These are phyloP conservation scores for Carex littledalei DNA, from an alignment of 176 grass and related monocot genomes.

Conservation along the genomic window DNA sequence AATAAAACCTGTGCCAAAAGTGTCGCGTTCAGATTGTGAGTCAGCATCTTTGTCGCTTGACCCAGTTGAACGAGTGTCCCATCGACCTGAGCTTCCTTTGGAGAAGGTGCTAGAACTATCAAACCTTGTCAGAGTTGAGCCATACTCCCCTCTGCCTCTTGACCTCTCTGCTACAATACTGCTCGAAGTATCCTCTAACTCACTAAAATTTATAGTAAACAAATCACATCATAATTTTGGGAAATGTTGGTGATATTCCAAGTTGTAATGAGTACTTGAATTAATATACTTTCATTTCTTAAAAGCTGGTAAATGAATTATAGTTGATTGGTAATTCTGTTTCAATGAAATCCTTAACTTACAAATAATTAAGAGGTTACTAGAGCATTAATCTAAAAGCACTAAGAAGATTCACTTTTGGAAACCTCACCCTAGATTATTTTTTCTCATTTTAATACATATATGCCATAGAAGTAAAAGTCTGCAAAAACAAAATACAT, in stretches of 20 bases:
- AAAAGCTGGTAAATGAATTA: neutral
- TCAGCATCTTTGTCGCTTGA: slow-evolving; percentile 66
- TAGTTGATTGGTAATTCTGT: neutral
- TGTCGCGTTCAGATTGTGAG: slow-evolving; percentile 41
- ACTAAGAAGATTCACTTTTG: neutral
- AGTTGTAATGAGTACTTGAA: neutral
- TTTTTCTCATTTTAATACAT: neutral
- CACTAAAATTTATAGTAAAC: slow-evolving; percentile 33
- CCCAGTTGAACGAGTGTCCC: slow-evolving; percentile 69
- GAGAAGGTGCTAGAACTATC: slow-evolving; percentile 42
- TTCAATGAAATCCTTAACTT: neutral
- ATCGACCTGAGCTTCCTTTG: slow-evolving; percentile 45
- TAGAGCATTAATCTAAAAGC: neutral
- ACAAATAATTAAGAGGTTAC: neutral
- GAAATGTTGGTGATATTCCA: neutral
- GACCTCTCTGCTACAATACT: slow-evolving; percentile 35
- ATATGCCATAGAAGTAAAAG: too few relatives aligned
- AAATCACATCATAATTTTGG: slow-evolving; percentile 2
- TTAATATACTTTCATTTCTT: neutral
- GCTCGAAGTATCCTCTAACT: slow-evolving; percentile 42
- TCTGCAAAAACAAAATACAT: neutral
- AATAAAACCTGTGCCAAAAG: slow-evolving; percentile 44
- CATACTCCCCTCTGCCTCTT: slow-evolving; percentile 38
- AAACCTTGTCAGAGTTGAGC: slow-evolving; percentile 29
- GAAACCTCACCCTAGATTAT: neutral